A percentile compares a stretch with the other conserved stretches of the same genome.
Evolutionary conservation across 2,329 filamentous ascomycete species (phyloP).

Genomic region (Colletotrichum spaethianum): DNA sequence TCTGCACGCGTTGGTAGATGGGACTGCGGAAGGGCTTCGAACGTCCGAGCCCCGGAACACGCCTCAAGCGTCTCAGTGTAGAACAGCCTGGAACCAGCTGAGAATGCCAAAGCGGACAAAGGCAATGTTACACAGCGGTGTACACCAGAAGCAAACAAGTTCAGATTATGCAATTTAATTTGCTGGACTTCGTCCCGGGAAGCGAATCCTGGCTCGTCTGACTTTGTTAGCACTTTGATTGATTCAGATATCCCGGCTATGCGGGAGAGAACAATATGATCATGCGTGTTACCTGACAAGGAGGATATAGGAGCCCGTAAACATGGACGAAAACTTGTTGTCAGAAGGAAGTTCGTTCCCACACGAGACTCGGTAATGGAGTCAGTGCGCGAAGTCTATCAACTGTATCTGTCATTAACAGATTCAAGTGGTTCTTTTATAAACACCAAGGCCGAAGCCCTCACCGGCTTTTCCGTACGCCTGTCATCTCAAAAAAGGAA

Average conservation of each 20-base stretch:
- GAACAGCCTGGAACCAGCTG: conserved; percentile 24
- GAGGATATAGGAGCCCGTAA: neutral
- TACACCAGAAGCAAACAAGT: conserved; percentile 19
- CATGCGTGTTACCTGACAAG: conserved; percentile 8
- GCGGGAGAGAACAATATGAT: conserved; percentile 12
- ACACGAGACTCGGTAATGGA: no score
- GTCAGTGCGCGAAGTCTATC: neutral
- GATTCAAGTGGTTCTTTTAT: neutral
- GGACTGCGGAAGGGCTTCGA: conserved; percentile 12
- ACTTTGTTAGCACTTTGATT: conserved; percentile 36
- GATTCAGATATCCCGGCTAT: conserved; percentile 32
- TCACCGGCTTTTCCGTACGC: conserved; percentile 1
- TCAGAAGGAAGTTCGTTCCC: neutral
- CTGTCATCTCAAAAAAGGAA: neutral
- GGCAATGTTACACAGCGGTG: conserved; percentile 13
- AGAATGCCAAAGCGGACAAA: conserved; percentile 14
- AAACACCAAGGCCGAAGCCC: neutral
- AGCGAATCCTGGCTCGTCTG: conserved; percentile 37
- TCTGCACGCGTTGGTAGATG: neutral
- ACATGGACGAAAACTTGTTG: neutral
- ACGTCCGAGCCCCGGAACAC: conserved; percentile 11
- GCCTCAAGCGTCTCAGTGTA: conserved; percentile 8
- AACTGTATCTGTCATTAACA: neutral
- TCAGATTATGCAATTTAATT: conserved; percentile 35
- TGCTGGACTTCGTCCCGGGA: conserved; percentile 27